Conservation (phyloP, 768 basidiomycete genomes). For the Rhizopogon rudus region DNA sequence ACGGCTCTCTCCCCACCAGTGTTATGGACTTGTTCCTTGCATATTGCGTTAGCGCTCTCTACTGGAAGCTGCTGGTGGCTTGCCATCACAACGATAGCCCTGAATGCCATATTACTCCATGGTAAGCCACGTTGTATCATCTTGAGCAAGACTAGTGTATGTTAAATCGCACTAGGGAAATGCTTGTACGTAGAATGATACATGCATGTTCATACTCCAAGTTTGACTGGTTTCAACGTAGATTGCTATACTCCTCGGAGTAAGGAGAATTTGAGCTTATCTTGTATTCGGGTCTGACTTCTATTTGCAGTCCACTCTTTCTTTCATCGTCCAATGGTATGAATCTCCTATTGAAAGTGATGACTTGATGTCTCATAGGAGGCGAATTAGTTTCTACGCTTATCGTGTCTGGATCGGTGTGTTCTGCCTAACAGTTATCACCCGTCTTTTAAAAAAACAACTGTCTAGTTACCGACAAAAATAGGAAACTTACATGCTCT, state of each 20-base stretch:
- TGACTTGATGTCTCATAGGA: neutral
- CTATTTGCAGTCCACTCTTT: neutral
- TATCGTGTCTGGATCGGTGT: neutral
- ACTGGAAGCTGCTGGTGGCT: neutral
- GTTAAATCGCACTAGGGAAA: neutral
- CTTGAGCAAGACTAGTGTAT: neutral
- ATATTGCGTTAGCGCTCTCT: neutral
- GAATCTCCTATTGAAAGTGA: neutral
- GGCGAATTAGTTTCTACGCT: neutral
- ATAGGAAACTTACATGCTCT: neutral
- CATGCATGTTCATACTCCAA: neutral
- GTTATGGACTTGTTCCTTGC: neutral
- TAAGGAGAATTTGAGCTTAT: neutral
- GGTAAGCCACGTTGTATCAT: neutral
- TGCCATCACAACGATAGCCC: neutral
- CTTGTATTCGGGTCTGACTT: neutral
- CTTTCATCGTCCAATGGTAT: neutral
- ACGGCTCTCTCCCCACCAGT: neutral
- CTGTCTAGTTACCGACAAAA: neutral
- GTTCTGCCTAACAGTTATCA: neutral
- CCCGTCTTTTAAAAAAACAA: neutral
- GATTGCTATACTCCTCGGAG: neutral
- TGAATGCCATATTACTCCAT: neutral
- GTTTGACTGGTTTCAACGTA: neutral
- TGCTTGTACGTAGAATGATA: neutral